phyloP scores from a whole-genome alignment of 1,139 yeast species.

The Spathaspora sp. region DNA sequence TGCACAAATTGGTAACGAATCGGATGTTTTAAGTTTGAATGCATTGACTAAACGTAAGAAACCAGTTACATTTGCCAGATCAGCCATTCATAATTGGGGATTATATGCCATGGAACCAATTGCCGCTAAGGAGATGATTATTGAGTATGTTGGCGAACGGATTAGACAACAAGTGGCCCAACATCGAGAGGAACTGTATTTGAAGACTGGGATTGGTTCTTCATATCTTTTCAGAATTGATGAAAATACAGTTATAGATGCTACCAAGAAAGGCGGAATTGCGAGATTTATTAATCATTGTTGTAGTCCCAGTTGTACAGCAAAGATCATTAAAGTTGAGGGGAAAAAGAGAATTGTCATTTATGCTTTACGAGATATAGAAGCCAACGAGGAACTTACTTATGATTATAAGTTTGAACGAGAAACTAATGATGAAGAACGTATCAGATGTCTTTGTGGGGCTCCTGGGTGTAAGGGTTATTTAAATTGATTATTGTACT shows the following conservation, averaged over 20 bases:
- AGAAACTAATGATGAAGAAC: conserved; percentile 84
- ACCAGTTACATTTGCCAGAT: conserved; percentile 92
- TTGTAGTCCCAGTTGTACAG: conserved; percentile 96
- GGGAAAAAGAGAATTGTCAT: conserved; percentile 94
- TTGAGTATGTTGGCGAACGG: conserved; percentile 97
- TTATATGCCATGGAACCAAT: conserved; percentile 92
- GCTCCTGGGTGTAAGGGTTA: conserved; percentile 93
- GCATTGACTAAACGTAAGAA: conserved; percentile 85
- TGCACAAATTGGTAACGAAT: conserved; percentile 80
- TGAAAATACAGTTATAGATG: conserved; percentile 93
- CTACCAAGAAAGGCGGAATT: conserved; percentile 95
- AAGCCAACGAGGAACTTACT: conserved; percentile 87
- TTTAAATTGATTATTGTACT: conserved; percentile 52
- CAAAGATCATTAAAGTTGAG: conserved; percentile 92
- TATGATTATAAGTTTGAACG: conserved; percentile 95
- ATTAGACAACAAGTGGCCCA: conserved; percentile 95
- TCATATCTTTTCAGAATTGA: conserved; percentile 90
- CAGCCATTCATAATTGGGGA: conserved; percentile 99
- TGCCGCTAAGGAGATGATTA: conserved; percentile 93
- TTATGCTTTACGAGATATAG: conserved; percentile 87
- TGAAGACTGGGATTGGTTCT: conserved; percentile 92
- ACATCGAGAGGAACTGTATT: conserved; percentile 80
- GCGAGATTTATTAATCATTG: conserved; percentile 96
- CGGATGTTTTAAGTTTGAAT: conserved; percentile 74
- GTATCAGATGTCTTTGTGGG: conserved; percentile 92